Base-by-base conservation (phyloP, 257 asterid species). In the Capsicum chinense region DNA sequence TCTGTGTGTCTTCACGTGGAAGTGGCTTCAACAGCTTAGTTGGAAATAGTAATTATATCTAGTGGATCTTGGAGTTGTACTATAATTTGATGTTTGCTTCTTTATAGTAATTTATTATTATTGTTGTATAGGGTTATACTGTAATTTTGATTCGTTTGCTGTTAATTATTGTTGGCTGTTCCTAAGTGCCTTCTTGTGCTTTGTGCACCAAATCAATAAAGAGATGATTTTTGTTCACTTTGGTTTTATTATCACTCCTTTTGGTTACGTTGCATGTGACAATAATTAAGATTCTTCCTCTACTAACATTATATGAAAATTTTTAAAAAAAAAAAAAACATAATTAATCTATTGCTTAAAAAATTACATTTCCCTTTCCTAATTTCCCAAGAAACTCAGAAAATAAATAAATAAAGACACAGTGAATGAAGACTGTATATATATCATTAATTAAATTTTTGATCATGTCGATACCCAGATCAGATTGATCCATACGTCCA, bases 71-170 rank as follows among this genome's bases (percentile, higher is more conserved):
- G 44, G 44, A 39, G 44, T 39, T 39, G 44, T 39, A 39, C 44
- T 9, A 70, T 35, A 62, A 62, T 19, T 62, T 42, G 26, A 58
- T 83, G 59, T 66, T 14, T 88, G 80, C 70, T 82, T 83, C 57
- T 44, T 39, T 67, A 56, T 57, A 17, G 50, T 74, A 63, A 21
- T 26, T 37, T 37, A 37, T 67, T 60, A 56, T 66, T 76, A 6
- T 17, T 83, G 21, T 62, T 62, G 71, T 64, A 63, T 26, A 63
- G 70, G 83, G 64, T 84, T 5, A 54, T 54, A 39, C 42, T 26
- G 90, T 0, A 67, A 67, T 88, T 88, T 85, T 83, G 83, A 83
- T 86, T 90, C 83, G 79, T 67, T 86, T 85, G 39, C 67, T 12
- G 78, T 88, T 86, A 82, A 83, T 86, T 86, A 54, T 81, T 86